Percentiles rank a stretch among this genome's conserved stretches.
These are phyloP conservation scores for Aspergillus ochraceus DNA, from an alignment of 2,329 filamentous ascomycete genomes.

Conservation along the genomic window DNA sequence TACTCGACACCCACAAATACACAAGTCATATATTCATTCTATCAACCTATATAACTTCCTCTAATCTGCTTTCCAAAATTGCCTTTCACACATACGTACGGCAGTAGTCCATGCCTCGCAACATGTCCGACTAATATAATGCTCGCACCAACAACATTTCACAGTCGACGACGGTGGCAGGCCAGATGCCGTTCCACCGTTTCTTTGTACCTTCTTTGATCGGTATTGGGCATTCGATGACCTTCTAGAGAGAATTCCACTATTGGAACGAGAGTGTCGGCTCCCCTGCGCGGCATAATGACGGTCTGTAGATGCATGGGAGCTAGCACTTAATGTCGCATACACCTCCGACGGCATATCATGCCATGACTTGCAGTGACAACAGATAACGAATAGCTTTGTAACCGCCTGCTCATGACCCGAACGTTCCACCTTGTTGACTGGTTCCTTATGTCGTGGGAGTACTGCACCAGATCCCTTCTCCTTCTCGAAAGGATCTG, in stretches of 20 bases:
- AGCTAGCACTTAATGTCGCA: constrained; percentile 31
- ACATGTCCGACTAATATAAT: constrained; percentile 68
- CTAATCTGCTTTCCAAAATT: constrained; percentile 29
- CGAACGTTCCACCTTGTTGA: constrained; percentile 13
- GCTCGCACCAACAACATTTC: constrained; percentile 70
- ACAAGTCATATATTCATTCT: not conserved
- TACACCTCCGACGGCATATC: constrained; percentile 43
- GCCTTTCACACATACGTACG: constrained; percentile 64
- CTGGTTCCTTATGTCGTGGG: constrained; percentile 9
- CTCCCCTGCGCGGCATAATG: not conserved
- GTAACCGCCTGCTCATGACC: constrained; percentile 26
- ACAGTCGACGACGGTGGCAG: constrained; percentile 42
- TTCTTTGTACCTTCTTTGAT: constrained; percentile 4
- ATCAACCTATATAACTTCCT: not conserved
- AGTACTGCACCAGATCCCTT: constrained; percentile 1
- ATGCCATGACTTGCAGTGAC: constrained; percentile 45
- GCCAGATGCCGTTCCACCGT: constrained; percentile 4
- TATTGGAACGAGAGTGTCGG: not conserved
- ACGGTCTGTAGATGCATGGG: not conserved
- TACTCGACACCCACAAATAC: too few relatives aligned
- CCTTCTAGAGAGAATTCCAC: not conserved
- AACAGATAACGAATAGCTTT: constrained; percentile 47
- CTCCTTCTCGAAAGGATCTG: not conserved
- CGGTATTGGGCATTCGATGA: not conserved
- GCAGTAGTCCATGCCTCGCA: constrained; percentile 69